Evolutionary conservation across 495 filamentous ascomycete genomes (phyloP), one percentile per base, ranked within the genome.

Genomic region (Aspergillus egyptiacus): DNA sequence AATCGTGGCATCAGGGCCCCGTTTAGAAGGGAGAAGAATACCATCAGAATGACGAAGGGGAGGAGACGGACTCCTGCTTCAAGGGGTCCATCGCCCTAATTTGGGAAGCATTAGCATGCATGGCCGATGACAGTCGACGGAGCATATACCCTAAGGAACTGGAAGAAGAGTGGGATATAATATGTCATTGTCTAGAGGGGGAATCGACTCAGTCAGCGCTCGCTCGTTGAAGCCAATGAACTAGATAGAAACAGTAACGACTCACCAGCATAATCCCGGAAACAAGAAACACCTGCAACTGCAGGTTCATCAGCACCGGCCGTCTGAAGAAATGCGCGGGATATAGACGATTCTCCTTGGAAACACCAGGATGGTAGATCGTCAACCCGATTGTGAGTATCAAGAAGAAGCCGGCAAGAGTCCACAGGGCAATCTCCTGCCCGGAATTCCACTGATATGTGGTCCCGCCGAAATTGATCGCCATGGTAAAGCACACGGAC

Each of bases 141-240:
- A 27, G 25, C 25, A 27, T 27, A 27, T 27, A 27, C 25, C 25
- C 25, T 54, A 9, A 62, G 54, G 53, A 77, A 77, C 31, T 72
- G 64, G 52, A 77, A 77, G 54, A 60, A 72, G 6, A 77, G 54
- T 7, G 74, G 75, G 22, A 75, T 59, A 48, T 74, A 78, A 56
- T 78, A 77, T 11, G 25, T 27, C 25, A 27, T 27, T 27, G 25
- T 27, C 25, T 27, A 27, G 25, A 27, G 25, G 25, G n/a, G 25
- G 25, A 27, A 27, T 27, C 25, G 25, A 27, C 25, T 27, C 25
- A 27, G 25, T 27, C 25, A 27, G 25, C 25, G 25, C 25, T 27
- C 25, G 31, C 31, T 34, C 3, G 31, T 34, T 35, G 24, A 71
- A 68, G 31, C 59, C 27, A 27, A 63, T 75, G 53, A 53, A n/a